Evolutionary conservation across 2,329 filamentous ascomycete genomes (phyloP).

Genomic region (Ampelomyces quisqualis): DNA sequence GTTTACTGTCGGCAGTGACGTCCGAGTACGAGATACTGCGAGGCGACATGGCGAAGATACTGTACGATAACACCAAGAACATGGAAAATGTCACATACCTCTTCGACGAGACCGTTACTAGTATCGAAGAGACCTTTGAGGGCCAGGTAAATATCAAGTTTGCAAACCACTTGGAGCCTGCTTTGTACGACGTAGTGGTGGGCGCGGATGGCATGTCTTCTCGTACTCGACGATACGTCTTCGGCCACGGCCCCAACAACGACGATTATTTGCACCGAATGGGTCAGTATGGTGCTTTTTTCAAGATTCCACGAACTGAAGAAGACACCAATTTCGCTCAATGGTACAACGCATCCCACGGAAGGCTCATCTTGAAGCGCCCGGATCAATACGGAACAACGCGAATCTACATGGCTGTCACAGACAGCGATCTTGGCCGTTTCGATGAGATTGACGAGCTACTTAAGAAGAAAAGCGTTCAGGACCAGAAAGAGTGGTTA

Average conservation of each 20-base stretch:
- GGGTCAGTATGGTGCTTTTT: constrained; percentile 35
- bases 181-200: constrained; percentile 30
- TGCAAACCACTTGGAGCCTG: constrained; percentile 16
- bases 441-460: constrained; percentile 21
- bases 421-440: constrained; percentile 17
- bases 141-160: constrained; percentile 47
- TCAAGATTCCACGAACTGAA: constrained; percentile 28
- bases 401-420: constrained; percentile 19
- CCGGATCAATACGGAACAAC: constrained; percentile 27
- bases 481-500: constrained; percentile 26
- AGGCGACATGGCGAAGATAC: constrained; percentile 55
- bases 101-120: constrained; percentile 35
- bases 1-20: constrained; percentile 41
- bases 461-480: constrained; percentile 10
- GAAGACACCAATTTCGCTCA: constrained; percentile 25
- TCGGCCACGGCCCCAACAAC: constrained; percentile 23
- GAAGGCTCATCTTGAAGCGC: constrained; percentile 24
- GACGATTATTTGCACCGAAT: constrained; percentile 23
- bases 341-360: constrained; percentile 29
- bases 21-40: constrained; percentile 63
- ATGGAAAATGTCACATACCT: constrained; percentile 33
- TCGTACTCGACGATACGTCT: constrained; percentile 28
- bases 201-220: constrained; percentile 38
- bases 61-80: constrained; percentile 48
- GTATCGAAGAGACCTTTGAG: constrained; percentile 27